A percentile compares a stretch with the other conserved stretches of the same genome.
These are phyloP conservation scores for Melaleuca alternifolia DNA, from an alignment of 345 rosid genomes.

Conservation along the genomic window DNA sequence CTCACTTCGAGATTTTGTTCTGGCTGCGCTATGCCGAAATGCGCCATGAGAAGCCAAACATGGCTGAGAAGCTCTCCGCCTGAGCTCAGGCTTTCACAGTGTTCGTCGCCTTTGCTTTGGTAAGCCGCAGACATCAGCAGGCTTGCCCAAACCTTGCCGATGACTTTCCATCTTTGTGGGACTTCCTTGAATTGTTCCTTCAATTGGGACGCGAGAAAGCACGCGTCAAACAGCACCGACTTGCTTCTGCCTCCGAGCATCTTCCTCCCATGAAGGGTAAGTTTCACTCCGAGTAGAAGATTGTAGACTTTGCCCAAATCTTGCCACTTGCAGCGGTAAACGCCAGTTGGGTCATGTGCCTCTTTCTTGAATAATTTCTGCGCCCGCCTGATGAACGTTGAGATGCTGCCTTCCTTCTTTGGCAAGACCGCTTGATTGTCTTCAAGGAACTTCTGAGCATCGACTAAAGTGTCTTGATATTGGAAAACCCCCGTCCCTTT, in stretches of 20 bases:
- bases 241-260: conserved; percentile 13
- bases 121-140: conserved; percentile 2
- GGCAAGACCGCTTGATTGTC: not conserved
- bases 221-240: conserved; percentile 16
- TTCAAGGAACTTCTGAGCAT: not conserved
- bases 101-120: conserved; percentile 14
- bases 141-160: conserved; percentile 9
- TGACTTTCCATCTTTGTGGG: not conserved
- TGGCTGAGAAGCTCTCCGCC: conserved; percentile 47
- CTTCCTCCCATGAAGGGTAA: not conserved
- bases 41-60: conserved; percentile 44
- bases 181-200: not conserved
- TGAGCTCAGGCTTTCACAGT: conserved; percentile 29
- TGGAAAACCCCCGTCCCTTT: not conserved
- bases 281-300: not conserved
- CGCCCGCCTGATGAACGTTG: too few species aligned
- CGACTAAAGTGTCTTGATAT: not conserved
- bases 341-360: too few species aligned
- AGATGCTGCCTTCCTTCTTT: not conserved
- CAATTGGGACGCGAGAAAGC: conserved; percentile 4
- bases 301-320: not conserved
- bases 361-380: not conserved
- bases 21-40: conserved; percentile 40
- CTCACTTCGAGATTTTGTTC: conserved; percentile 17
- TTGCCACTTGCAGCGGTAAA: too few species aligned